Evolutionary conservation across 805 yeast species (phyloP).

Genomic region (Phaffomyces opuntiae): DNA sequence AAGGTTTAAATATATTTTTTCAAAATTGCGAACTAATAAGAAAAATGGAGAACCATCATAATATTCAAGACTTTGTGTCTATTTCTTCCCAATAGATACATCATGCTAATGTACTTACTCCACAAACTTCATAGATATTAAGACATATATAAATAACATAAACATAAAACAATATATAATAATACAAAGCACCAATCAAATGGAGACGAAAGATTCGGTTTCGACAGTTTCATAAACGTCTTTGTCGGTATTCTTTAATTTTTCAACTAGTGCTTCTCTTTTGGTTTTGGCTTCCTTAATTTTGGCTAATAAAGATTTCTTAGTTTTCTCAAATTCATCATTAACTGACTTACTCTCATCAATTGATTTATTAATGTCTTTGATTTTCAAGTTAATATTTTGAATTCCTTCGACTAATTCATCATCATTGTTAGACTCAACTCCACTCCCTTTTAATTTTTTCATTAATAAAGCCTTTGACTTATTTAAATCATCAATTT

Average conservation of each 20-base stretch:
- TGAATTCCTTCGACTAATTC: background rate
- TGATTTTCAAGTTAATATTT: slow-evolving; percentile 6
- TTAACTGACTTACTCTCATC: slow-evolving; percentile 1
- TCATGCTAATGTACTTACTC: no score
- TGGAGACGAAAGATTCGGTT: slow-evolving; percentile 11
- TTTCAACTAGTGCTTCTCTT: slow-evolving; percentile 14
- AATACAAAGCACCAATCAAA: background rate
- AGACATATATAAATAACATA: no score
- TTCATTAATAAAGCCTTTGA: slow-evolving; percentile 14
- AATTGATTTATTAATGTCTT: slow-evolving; percentile 1
- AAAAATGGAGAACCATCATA: no score
- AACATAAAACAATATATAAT: background rate
- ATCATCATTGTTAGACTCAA: slow-evolving; percentile 1
- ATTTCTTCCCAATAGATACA: no score
- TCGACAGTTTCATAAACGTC: slow-evolving; percentile 14
- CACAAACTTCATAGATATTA: no score
- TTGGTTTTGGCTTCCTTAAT: slow-evolving; percentile 15
- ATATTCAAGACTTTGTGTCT: no score
- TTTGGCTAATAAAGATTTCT: slow-evolving; percentile 11
- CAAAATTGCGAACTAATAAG: no score
- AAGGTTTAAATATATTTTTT: no score
- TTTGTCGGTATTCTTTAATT: slow-evolving; percentile 9
- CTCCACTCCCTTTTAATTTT: slow-evolving; percentile 2
- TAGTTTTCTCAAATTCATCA: slow-evolving; percentile 9
- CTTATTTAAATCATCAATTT: slow-evolving; percentile 14